Evolutionary conservation across 441 rosid species (phyloP).

Genomic region (Erodium moschatum): DNA sequence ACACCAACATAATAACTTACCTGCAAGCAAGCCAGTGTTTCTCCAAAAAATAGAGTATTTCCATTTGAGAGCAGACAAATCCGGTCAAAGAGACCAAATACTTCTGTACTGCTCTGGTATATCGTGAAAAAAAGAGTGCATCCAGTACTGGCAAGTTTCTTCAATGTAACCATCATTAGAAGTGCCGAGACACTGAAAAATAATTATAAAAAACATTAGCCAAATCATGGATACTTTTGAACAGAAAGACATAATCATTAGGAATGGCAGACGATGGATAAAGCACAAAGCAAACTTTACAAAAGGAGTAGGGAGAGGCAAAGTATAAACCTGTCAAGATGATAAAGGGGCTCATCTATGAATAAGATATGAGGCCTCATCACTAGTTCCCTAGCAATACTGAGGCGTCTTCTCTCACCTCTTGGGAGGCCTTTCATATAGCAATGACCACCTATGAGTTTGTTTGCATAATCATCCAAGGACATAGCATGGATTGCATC

Average conservation of each 20-base stretch:
- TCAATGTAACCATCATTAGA: conserved; percentile 97
- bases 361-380: conserved; percentile 89
- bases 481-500: conserved; percentile 99
- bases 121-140: conserved; percentile 90
- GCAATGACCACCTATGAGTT: conserved; percentile 93
- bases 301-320: not conserved
- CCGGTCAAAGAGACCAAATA: conserved; percentile 96
- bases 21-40: conserved; percentile 97
- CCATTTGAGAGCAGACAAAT: conserved; percentile 97
- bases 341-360: conserved; percentile 97
- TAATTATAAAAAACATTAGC: conserved; percentile 15
- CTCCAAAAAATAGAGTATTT: conserved; percentile 90
- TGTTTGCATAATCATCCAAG: conserved; percentile 77
- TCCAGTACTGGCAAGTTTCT: conserved; percentile 91
- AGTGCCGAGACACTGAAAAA: conserved; percentile 80
- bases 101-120: conserved; percentile 93
- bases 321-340: conserved; percentile 64
- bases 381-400: conserved; percentile 93
- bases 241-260: conserved; percentile 12
- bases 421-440: conserved; percentile 80
- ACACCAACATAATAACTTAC: conserved; percentile 28
- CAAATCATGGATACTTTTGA: not conserved
- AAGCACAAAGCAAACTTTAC: not conserved
- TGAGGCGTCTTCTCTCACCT: conserved; percentile 95
- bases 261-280: not conserved